Conservation (phyloP, 169 alveolate species). For the Eimeria necatrix region DNA sequence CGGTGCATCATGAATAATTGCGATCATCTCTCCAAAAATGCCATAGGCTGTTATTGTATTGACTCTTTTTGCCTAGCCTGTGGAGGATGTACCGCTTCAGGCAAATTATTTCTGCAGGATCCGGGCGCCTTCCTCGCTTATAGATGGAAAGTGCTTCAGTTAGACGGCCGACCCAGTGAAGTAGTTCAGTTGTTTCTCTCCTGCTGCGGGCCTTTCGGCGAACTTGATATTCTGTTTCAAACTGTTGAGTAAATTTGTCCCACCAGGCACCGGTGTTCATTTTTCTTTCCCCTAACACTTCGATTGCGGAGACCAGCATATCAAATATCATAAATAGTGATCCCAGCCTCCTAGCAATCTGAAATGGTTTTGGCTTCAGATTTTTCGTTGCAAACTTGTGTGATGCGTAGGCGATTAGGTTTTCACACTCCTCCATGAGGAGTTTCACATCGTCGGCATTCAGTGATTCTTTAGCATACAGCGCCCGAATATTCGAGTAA, state of each 20-base stretch:
- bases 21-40: neutral
- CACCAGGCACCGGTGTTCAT: slow-evolving; percentile 11
- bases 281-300: neutral
- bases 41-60: neutral
- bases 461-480: slow-evolving; percentile 4
- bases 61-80: neutral
- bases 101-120: neutral
- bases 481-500: neutral
- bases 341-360: neutral
- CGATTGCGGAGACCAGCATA: neutral
- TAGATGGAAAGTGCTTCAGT: neutral
- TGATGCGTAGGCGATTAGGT: neutral
- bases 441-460: neutral
- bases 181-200: neutral
- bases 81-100: neutral
- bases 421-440: neutral
- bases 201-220: neutral
- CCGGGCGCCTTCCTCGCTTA: slow-evolving; percentile 11
- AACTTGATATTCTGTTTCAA: neutral
- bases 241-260: neutral
- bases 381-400: neutral
- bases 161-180: neutral
- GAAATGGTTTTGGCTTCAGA: neutral
- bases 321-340: slow-evolving; percentile 1
- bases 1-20: too few species aligned